These are phyloP conservation scores for Sporothrix sp. DNA, from an alignment of 2,329 filamentous ascomycete genomes.

Conservation along the genomic window DNA sequence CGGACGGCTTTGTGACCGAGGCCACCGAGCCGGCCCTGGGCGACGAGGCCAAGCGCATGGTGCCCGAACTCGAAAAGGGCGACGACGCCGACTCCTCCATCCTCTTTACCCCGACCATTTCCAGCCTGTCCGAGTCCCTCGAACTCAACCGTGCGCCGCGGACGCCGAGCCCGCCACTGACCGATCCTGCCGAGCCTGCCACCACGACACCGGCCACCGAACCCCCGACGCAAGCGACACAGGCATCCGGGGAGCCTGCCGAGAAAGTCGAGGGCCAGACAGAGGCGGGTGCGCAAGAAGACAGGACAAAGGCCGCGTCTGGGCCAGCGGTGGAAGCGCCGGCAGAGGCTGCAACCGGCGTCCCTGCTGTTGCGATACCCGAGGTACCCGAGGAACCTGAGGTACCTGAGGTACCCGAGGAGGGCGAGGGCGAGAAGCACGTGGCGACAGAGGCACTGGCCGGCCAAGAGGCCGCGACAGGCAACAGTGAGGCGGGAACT, in stretches of 20 bases:
- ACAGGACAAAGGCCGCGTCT: too few species aligned
- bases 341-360: too few species aligned
- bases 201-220: neutral
- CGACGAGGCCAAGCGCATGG: conserved; percentile 13
- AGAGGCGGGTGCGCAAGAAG: too few species aligned
- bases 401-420: too few species aligned
- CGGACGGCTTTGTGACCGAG: conserved; percentile 17
- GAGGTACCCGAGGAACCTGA: too few species aligned
- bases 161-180: neutral
- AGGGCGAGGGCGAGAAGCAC: too few species aligned
- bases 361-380: too few species aligned
- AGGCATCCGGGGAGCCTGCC: neutral
- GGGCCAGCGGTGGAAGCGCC: too few species aligned
- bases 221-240: too few species aligned
- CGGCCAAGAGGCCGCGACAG: neutral
- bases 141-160: neutral
- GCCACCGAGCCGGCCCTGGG: conserved; percentile 16
- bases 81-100: conserved; percentile 23
- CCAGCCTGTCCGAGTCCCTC: conserved; percentile 15
- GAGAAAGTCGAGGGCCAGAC: neutral
- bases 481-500: conserved; percentile 9
- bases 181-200: neutral
- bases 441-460: neutral
- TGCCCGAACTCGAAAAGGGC: conserved; percentile 16
- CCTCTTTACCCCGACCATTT: conserved; percentile 20